Conservation (phyloP, 192 early-diverging fungal genomes). For the Podochytrium sp. region DNA sequence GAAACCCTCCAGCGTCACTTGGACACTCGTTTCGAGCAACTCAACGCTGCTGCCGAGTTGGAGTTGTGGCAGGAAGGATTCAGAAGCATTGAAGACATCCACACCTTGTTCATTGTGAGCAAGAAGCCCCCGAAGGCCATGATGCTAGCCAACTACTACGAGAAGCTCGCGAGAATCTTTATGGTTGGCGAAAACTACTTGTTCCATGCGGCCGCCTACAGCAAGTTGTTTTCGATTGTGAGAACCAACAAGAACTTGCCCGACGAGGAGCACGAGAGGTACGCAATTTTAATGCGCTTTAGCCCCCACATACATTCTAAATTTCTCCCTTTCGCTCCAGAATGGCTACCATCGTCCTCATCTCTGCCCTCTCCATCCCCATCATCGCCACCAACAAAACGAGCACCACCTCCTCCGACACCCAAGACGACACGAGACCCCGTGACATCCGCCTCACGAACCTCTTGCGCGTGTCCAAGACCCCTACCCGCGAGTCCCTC, state of each 20-base stretch:
- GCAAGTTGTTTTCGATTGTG: constrained; percentile 74
- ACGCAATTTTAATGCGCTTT: neutral
- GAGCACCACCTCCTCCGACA: constrained; percentile 69
- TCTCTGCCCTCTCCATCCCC: constrained; percentile 95
- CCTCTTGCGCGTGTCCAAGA: constrained; percentile 81
- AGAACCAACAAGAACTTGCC: constrained; percentile 78
- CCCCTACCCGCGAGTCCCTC: constrained; percentile 87
- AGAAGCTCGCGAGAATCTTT: constrained; percentile 96
- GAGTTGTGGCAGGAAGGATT: constrained; percentile 99
- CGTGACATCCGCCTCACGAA: constrained; percentile 76
- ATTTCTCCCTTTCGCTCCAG: constrained; percentile 32
- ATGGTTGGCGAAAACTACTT: constrained; percentile 96
- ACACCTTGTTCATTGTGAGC: constrained; percentile 79
- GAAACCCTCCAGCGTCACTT: constrained; percentile 96
- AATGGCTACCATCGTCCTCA: constrained; percentile 89
- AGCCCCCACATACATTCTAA: neutral
- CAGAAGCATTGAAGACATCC: constrained; percentile 96
- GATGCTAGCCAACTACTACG: constrained; percentile 99
- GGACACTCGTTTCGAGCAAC: constrained; percentile 94
- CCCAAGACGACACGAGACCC: constrained; percentile 78
- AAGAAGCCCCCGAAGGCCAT: constrained; percentile 91
- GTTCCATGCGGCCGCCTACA: constrained; percentile 97
- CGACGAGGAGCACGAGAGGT: constrained; percentile 82
- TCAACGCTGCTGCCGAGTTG: constrained; percentile 93
- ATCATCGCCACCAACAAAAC: constrained; percentile 87